These are phyloP conservation scores for Phytophthora pseudosyringae DNA, from an alignment of 352 stramenopile genomes.

Conservation along the genomic window DNA sequence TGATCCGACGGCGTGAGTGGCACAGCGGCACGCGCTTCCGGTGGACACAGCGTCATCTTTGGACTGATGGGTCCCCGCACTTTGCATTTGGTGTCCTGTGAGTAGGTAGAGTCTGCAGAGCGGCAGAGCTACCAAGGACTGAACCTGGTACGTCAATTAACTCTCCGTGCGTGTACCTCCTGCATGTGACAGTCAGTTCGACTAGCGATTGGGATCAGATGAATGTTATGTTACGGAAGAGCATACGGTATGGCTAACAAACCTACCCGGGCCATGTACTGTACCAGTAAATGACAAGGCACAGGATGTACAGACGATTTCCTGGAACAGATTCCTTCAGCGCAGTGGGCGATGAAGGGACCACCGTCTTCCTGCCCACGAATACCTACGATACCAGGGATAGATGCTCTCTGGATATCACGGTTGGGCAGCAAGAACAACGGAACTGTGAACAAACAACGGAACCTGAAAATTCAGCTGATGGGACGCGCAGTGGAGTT, in stretches of 20 bases:
- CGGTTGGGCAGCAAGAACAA: slow-evolving; percentile 36
- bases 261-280: background rate
- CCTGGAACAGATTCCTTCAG: background rate
- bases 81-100: slow-evolving; percentile 9
- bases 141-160: background rate
- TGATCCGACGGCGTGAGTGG: slow-evolving; percentile 22
- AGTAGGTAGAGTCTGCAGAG: background rate
- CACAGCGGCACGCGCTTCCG: slow-evolving; percentile 20
- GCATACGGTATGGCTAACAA: background rate
- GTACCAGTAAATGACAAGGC: background rate
- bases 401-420: slow-evolving; percentile 52
- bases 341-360: slow-evolving; percentile 48
- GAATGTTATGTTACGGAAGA: background rate
- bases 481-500: slow-evolving; percentile 4
- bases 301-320: slow-evolving; percentile 13
- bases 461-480: slow-evolving; percentile 2
- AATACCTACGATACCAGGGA: slow-evolving; percentile 54
- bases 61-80: background rate
- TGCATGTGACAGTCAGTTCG: slow-evolving; percentile 8
- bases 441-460: slow-evolving; percentile 1
- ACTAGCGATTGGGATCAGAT: slow-evolving; percentile 6
- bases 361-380: slow-evolving; percentile 48
- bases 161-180: background rate
- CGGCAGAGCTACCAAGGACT: background rate
- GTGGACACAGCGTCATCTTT: slow-evolving; percentile 17